Conservation (phyloP, 805 yeast genomes). For the Sugiyamaella qingdaonensis region DNA sequence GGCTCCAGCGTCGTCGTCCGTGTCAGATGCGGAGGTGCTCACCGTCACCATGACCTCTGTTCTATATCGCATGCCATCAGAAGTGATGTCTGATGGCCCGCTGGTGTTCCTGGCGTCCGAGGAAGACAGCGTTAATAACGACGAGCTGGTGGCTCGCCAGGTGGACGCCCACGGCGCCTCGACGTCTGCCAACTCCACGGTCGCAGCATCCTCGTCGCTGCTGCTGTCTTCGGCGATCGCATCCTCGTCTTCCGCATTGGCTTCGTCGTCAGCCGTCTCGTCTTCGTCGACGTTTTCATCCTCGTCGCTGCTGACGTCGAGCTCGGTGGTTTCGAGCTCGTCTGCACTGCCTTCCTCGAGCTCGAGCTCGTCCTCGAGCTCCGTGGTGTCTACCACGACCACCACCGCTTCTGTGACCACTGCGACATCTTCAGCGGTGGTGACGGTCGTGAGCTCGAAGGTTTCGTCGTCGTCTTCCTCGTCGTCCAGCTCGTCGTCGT, state of each 20-base stretch:
- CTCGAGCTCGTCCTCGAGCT: constrained; percentile 1
- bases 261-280: constrained; percentile 4
- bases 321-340: constrained; percentile 3
- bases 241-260: not conserved
- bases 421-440: not conserved
- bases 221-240: not conserved
- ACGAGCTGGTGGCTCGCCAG: constrained; percentile 4
- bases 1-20: not conserved
- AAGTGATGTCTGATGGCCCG: constrained; percentile 1
- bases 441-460: not conserved
- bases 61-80: constrained; percentile 4
- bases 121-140: not conserved
- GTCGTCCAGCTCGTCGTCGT: constrained; percentile 3
- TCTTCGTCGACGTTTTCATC: constrained; percentile 1
- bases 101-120: constrained; percentile 5
- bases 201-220: not conserved
- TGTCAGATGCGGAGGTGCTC: not conserved
- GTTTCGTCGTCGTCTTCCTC: not conserved
- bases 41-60: constrained; percentile 4
- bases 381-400: not conserved
- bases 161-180: constrained; percentile 1
- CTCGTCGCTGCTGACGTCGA: not conserved
- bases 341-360: constrained; percentile 2
- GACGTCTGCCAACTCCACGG: not conserved
- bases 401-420: not conserved